Evolutionary conservation across 192 early-diverging fungal genomes (phyloP).

Genomic region (Gryganskiella cystojenkinii): DNA sequence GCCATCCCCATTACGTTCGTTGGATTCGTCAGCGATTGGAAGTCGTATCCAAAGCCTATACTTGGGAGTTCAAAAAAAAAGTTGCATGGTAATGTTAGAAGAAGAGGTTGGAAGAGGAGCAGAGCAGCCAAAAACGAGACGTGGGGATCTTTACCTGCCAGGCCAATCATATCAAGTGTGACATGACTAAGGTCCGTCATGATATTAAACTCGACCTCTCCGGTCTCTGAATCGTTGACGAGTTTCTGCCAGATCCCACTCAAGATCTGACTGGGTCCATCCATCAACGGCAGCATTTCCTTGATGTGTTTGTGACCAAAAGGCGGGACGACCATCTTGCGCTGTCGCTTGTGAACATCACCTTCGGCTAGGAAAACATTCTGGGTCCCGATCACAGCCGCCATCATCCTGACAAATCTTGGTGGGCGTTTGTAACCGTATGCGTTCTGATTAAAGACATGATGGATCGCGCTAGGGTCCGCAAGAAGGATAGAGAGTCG

Average conservation of each 20-base stretch:
- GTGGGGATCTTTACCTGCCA: slow-evolving; percentile 27
- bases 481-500: slow-evolving; percentile 53
- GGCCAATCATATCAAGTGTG: slow-evolving; percentile 60
- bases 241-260: slow-evolving; percentile 51
- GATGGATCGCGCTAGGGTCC: slow-evolving; percentile 58
- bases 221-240: slow-evolving; percentile 20
- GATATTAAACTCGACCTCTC: slow-evolving; percentile 39
- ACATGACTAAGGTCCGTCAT: slow-evolving; percentile 33
- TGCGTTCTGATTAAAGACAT: slow-evolving; percentile 53
- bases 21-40: slow-evolving; percentile 39
- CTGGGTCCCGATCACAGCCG: slow-evolving; percentile 49
- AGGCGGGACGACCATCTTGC: slow-evolving; percentile 69
- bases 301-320: slow-evolving; percentile 59
- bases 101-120: too few relatives aligned
- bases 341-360: slow-evolving; percentile 58
- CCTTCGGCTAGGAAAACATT: slow-evolving; percentile 67
- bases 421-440: slow-evolving; percentile 62
- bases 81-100: too few relatives aligned
- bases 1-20: slow-evolving; percentile 49
- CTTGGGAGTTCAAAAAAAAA: too few relatives aligned
- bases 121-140: too few relatives aligned
- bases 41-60: slow-evolving; percentile 54
- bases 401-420: slow-evolving; percentile 27
- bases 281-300: slow-evolving; percentile 56
- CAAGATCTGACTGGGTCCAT: slow-evolving; percentile 26